phyloP scores from a whole-genome alignment of 2,329 filamentous ascomycete genomes.

The Pseudocercospora musae region DNA sequence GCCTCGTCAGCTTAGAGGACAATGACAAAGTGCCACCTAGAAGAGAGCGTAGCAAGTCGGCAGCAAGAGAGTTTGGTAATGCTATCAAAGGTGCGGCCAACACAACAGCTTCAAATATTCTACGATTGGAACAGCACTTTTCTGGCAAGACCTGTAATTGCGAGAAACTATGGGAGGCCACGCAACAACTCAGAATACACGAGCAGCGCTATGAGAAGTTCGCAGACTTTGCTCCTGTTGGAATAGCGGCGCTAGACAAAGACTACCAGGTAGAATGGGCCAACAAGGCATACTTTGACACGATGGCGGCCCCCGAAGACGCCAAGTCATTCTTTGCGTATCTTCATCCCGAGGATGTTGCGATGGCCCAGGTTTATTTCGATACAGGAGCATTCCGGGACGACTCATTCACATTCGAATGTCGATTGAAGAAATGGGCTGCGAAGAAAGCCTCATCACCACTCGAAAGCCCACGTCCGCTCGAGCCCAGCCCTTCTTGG shows the following conservation, averaged over 20 bases:
- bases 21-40: slow-evolving; percentile 17
- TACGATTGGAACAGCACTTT: slow-evolving; percentile 19
- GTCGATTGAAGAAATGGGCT: slow-evolving; percentile 20
- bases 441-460: slow-evolving; percentile 11
- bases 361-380: slow-evolving; percentile 9
- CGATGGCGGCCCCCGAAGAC: slow-evolving; percentile 12
- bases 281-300: slow-evolving; percentile 21
- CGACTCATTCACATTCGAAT: slow-evolving; percentile 21
- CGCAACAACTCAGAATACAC: slow-evolving; percentile 13
- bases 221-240: slow-evolving; percentile 21
- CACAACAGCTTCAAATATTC: slow-evolving; percentile 15
- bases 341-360: slow-evolving; percentile 19
- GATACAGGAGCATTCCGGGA: slow-evolving; percentile 15
- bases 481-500: slow-evolving; percentile 16
- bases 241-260: background rate
- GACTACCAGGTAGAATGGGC: slow-evolving; percentile 18
- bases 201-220: slow-evolving; percentile 20
- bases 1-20: slow-evolving; percentile 18
- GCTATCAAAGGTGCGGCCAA: slow-evolving; percentile 14
- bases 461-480: slow-evolving; percentile 2
- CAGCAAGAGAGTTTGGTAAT: slow-evolving; percentile 16
- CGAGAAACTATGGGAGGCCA: slow-evolving; percentile 17
- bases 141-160: slow-evolving; percentile 18
- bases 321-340: slow-evolving; percentile 16
- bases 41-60: slow-evolving; percentile 18